Percentiles rank a stretch among this genome's conserved stretches.
Evolutionary conservation across 441 rosid species (phyloP).

Genomic region (Populus tomentosa): DNA sequence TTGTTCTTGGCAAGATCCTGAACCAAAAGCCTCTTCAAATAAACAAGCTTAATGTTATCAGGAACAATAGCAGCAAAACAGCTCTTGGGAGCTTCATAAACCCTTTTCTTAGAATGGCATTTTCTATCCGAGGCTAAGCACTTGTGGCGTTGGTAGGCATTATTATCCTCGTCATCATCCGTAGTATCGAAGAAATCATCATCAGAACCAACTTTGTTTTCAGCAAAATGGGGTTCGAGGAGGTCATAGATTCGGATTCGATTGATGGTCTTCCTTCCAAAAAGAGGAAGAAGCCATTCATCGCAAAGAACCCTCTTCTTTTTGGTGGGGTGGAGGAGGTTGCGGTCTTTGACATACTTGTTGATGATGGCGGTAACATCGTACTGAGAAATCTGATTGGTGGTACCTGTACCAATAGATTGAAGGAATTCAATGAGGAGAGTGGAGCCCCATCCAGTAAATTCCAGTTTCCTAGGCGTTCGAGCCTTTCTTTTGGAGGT

Average conservation of each 20-base stretch:
- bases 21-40: conserved; percentile 50
- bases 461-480: conserved; percentile 38
- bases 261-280: conserved; percentile 42
- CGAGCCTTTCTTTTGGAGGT: conserved; percentile 45
- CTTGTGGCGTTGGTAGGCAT: conserved; percentile 9
- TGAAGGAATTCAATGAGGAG: conserved; percentile 41
- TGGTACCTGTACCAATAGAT: conserved; percentile 35
- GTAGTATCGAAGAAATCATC: conserved; percentile 33
- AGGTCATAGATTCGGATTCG: conserved; percentile 33
- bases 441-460: conserved; percentile 52
- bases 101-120: conserved; percentile 18
- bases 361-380: conserved; percentile 34
- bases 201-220: conserved; percentile 23
- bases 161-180: conserved; percentile 49
- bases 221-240: conserved; percentile 41
- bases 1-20: conserved; percentile 43
- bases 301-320: conserved; percentile 51
- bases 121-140: conserved; percentile 16
- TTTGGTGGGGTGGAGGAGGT: conserved; percentile 36
- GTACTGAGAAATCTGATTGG: conserved; percentile 30
- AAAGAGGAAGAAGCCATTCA: conserved; percentile 36
- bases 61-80: conserved; percentile 45
- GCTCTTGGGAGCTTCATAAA: conserved; percentile 20
- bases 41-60: conserved; percentile 48
- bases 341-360: conserved; percentile 35